These are phyloP conservation scores for Angomonas ambiguus DNA, from an alignment of 208 protist genomes.

Conservation along the genomic window DNA sequence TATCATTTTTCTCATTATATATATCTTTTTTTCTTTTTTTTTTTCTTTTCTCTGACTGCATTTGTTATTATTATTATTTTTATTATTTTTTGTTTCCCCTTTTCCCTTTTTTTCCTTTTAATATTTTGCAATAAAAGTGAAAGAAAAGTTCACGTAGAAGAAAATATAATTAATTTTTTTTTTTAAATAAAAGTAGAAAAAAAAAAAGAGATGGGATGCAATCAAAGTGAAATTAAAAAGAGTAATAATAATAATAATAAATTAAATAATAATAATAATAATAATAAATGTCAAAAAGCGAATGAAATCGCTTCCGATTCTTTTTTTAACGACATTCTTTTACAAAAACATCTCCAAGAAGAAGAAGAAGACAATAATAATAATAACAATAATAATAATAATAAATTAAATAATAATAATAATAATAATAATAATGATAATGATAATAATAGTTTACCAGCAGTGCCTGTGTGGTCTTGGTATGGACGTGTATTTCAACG, in stretches of 20 bases:
- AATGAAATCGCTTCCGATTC: no score
- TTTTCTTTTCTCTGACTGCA: neutral
- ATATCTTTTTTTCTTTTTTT: neutral
- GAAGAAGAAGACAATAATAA: neutral
- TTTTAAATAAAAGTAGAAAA: conserved; percentile 6
- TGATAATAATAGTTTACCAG: neutral
- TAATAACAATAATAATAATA: neutral
- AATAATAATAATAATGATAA: conserved; percentile 2
- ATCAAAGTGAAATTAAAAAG: neutral
- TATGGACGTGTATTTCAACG: no score
- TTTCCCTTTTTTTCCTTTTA: conserved; percentile 8
- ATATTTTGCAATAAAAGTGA: neutral
- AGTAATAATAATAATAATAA: neutral
- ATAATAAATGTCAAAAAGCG: no score
- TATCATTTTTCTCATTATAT: neutral
- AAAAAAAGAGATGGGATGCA: neutral
- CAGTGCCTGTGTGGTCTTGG: no score
- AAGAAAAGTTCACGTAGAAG: neutral
- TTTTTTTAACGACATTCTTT: no score
- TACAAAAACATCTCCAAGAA: neutral
- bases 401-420: conserved; percentile 12
- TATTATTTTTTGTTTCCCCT: neutral
- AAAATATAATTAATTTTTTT: neutral
- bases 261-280: conserved; percentile 20
- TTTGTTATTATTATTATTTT: neutral